Conservation (phyloP, 75 land plant genomes). For the Pinus albicaulis region DNA sequence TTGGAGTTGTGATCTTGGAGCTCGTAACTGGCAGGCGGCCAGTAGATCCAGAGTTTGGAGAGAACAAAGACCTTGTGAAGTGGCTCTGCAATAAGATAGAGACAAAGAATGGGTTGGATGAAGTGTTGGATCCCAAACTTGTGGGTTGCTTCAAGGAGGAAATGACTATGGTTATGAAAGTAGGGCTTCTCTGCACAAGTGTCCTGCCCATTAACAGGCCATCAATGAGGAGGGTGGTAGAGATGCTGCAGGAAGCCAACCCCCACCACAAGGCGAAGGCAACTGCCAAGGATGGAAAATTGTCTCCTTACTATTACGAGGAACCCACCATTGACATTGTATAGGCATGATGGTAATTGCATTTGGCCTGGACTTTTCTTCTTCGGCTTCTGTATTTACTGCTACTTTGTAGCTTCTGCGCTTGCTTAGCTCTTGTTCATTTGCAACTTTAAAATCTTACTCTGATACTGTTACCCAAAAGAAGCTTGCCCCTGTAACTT, state of each 20-base stretch:
- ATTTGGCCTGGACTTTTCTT: too few relatives aligned
- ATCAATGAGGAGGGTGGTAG: conserved; percentile 76
- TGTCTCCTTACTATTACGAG: too few relatives aligned
- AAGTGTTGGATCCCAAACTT: conserved; percentile 62
- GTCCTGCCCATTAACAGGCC: conserved; percentile 75
- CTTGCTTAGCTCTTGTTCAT: too few relatives aligned
- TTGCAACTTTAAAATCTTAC: too few relatives aligned
- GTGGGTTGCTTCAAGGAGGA: conserved; percentile 47
- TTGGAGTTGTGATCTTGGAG: conserved; percentile 67
- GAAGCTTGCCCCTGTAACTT: too few relatives aligned
- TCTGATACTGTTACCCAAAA: too few relatives aligned
- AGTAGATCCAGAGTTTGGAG: conserved; percentile 39
- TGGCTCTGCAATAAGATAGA: conserved; percentile 16
- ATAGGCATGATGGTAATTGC: too few relatives aligned
- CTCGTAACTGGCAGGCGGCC: conserved; percentile 73
- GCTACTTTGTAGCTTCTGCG: too few relatives aligned
- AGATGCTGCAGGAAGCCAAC: conserved; percentile 59
- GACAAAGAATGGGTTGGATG: conserved; percentile 48
- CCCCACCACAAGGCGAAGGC: conserved; percentile 16
- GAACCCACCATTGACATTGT: too few relatives aligned
- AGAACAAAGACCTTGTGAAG: conserved; percentile 23
- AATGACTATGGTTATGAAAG: conserved; percentile 52
- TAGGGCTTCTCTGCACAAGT: conserved; percentile 72
- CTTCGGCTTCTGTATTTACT: too few relatives aligned
- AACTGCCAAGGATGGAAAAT: not conserved